A percentile compares a stretch with the other conserved stretches of the same genome.
Evolutionary conservation across 495 filamentous ascomycete genomes (phyloP).

Genomic region (Evansstolkia leycettana): DNA sequence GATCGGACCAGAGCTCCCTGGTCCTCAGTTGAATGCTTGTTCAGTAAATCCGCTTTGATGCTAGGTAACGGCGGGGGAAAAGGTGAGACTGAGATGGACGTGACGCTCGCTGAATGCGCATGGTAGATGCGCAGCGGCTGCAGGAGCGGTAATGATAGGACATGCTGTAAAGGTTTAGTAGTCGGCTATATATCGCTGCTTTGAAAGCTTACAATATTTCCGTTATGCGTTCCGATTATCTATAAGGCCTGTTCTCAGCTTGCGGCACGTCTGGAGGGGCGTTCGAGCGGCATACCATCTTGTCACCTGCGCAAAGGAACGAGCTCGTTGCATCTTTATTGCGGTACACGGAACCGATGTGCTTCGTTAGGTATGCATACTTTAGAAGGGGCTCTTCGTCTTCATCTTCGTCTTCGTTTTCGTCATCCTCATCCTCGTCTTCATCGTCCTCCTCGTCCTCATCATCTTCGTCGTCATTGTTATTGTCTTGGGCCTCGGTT

Average conservation of each 20-base stretch:
- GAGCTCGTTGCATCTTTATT: slow-evolving; percentile 91
- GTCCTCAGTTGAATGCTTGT: slow-evolving; percentile 34
- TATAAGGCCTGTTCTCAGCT: slow-evolving; percentile 23
- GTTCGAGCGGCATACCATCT: slow-evolving; percentile 56
- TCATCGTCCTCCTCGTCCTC: slow-evolving; percentile 15
- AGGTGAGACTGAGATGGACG: slow-evolving; percentile 81
- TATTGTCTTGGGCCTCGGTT: slow-evolving; percentile 5
- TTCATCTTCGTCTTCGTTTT: slow-evolving; percentile 71
- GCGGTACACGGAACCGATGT: slow-evolving; percentile 69
- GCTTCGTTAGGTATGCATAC: slow-evolving; percentile 73
- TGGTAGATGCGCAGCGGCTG: slow-evolving; percentile 72
- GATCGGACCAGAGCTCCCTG: slow-evolving; percentile 30
- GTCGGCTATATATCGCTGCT: slow-evolving; percentile 5
- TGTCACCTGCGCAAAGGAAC: slow-evolving; percentile 83
- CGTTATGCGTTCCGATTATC: slow-evolving; percentile 93
- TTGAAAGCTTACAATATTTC: slow-evolving; percentile 67
- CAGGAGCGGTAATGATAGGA: slow-evolving; percentile 69
- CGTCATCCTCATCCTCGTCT: slow-evolving; percentile 42
- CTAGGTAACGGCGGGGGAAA: slow-evolving; percentile 63
- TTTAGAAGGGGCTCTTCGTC: slow-evolving; percentile 96
- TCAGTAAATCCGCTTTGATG: slow-evolving; percentile 38
- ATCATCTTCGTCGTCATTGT: slow-evolving; percentile 10
- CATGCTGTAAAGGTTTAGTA: slow-evolving; percentile 47
- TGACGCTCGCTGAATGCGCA: slow-evolving; percentile 83
- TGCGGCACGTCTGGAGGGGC: not conserved